Conservation (phyloP, 495 filamentous ascomycete genomes). For the Neurospora tetrasperma region DNA sequence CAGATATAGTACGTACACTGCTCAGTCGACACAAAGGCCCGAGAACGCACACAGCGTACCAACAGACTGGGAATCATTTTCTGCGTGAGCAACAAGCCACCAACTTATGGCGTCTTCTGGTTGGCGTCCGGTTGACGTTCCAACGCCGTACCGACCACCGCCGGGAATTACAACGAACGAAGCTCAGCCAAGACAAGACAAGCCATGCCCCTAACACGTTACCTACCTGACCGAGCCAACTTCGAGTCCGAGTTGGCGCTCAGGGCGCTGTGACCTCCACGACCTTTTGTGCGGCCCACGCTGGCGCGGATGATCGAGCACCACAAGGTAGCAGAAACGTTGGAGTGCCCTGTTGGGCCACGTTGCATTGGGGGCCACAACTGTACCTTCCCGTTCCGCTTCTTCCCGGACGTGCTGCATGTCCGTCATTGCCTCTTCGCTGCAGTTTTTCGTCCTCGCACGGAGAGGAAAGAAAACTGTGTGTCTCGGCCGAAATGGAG, state of each 20-base stretch:
- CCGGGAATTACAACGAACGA: neutral
- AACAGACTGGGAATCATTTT: neutral
- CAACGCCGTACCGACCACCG: neutral
- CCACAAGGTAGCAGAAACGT: neutral
- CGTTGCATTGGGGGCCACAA: conserved; percentile 16
- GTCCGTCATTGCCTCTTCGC: conserved; percentile 18
- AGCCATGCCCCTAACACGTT: neutral
- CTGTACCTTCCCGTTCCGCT: conserved; percentile 20
- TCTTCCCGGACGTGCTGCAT: conserved; percentile 14
- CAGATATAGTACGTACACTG: neutral
- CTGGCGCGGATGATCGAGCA: neutral
- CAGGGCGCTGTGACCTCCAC: neutral
- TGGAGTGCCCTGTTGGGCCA: conserved; percentile 13
- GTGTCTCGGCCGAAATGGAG: neutral
- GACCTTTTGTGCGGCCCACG: neutral
- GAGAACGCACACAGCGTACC: neutral
- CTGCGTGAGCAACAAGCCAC: neutral
- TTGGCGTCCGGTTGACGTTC: neutral
- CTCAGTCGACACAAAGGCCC: neutral
- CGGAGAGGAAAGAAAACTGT: neutral
- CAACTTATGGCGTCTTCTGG: neutral
- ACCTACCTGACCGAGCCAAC: neutral
- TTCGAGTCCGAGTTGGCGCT: neutral
- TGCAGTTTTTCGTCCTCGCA: conserved; percentile 3
- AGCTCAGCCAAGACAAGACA: neutral